Evolutionary conservation across 345 rosid species (phyloP).

Genomic region (Sisymbrium irio): DNA sequence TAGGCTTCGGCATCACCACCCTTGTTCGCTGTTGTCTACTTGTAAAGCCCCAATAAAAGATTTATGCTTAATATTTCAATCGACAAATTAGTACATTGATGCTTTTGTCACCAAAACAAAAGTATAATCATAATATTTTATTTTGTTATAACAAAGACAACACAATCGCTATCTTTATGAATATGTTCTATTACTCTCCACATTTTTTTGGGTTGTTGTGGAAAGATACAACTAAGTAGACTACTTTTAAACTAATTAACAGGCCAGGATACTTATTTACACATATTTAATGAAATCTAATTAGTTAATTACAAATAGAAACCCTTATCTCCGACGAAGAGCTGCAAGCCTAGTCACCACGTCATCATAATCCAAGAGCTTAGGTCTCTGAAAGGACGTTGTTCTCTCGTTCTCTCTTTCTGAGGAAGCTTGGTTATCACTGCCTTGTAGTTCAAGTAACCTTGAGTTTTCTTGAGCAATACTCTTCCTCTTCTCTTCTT

Average conservation of each 20-base stretch:
- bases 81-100: background rate
- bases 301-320: background rate
- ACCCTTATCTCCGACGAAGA: constrained; percentile 19
- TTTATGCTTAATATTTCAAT: constrained; percentile 6
- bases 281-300: background rate
- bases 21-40: background rate
- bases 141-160: background rate
- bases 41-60: background rate
- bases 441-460: constrained; percentile 28
- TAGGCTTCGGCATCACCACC: background rate
- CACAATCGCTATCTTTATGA: background rate
- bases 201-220: background rate
- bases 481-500: constrained; percentile 4
- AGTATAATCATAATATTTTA: background rate
- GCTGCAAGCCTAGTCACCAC: constrained; percentile 27
- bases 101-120: background rate
- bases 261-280: background rate
- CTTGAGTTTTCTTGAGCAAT: constrained; percentile 33
- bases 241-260: constrained; percentile 6
- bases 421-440: background rate
- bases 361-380: constrained; percentile 32
- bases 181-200: background rate
- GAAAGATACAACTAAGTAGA: background rate
- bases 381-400: constrained; percentile 1
- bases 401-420: constrained; percentile 26